Percentiles rank a stretch among this genome's conserved stretches.
These are phyloP conservation scores for Lithospermum erythrorhizon DNA, from an alignment of 257 asterid species.

Conservation along the genomic window DNA sequence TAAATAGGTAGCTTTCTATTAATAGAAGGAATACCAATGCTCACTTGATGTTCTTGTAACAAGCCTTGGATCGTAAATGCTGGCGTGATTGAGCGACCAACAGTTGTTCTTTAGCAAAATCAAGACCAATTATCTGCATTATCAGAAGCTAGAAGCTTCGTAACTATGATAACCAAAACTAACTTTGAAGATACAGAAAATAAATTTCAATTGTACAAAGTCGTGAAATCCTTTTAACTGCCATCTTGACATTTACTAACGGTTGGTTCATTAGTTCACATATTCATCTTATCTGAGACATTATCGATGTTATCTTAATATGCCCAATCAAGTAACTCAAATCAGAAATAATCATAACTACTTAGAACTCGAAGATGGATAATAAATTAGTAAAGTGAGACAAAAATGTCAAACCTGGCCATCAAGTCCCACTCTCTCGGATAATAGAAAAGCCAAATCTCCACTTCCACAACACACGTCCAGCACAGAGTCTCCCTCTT, in stretches of 20 bases:
- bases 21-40: conserved; percentile 19
- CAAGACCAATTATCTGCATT: conserved; percentile 68
- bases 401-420: conserved; percentile 47
- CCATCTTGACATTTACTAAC: no score
- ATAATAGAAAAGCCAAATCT: conserved; percentile 71
- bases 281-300: background rate
- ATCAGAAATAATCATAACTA: background rate
- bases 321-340: background rate
- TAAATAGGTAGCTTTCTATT: background rate
- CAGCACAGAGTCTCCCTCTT: conserved; percentile 60
- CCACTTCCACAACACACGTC: conserved; percentile 95
- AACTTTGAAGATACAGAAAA: background rate
- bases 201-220: no score
- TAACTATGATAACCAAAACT: background rate
- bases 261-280: no score
- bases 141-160: background rate
- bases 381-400: background rate
- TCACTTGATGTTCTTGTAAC: conserved; percentile 76
- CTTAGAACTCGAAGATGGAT: background rate
- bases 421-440: conserved; percentile 58
- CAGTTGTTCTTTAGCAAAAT: conserved; percentile 77
- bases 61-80: conserved; percentile 36
- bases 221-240: no score
- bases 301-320: no score
- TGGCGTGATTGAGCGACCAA: conserved; percentile 65